These are phyloP conservation scores for Persicaria maculosa DNA, from an alignment of 148 eudicot species.

Conservation along the genomic window DNA sequence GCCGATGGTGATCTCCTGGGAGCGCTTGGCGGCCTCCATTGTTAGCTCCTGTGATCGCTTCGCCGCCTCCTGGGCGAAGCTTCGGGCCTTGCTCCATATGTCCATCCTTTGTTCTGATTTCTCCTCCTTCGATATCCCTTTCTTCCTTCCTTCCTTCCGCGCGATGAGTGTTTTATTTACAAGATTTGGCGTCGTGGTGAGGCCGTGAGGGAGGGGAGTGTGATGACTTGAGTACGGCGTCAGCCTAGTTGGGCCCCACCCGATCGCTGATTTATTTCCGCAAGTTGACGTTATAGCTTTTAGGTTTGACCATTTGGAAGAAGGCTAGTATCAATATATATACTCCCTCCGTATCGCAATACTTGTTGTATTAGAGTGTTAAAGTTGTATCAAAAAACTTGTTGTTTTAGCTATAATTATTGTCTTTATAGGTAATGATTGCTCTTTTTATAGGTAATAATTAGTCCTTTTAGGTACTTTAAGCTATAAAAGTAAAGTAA, in stretches of 20 bases:
- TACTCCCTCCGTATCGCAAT: no score
- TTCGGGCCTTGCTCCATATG: constrained; percentile 66
- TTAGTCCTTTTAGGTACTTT: no score
- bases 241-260: constrained; percentile 7
- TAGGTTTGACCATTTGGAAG: not conserved
- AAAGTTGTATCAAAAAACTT: no score
- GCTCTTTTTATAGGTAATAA: no score
- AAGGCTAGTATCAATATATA: no score
- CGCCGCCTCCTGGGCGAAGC: constrained; percentile 79
- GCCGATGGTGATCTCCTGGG: constrained; percentile 44
- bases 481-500: no score
- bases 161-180: not conserved
- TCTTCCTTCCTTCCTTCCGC: not conserved
- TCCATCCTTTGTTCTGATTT: constrained; percentile 40
- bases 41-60: constrained; percentile 53
- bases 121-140: not conserved
- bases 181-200: constrained; percentile 3
- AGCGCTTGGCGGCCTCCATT: constrained; percentile 39
- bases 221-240: not conserved
- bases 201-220: not conserved
- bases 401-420: no score
- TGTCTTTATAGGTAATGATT: no score
- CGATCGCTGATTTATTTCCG: not conserved
- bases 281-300: not conserved
- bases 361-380: no score